These are phyloP conservation scores for Amanita rimosa DNA, from an alignment of 768 basidiomycete species.

Conservation along the genomic window DNA sequence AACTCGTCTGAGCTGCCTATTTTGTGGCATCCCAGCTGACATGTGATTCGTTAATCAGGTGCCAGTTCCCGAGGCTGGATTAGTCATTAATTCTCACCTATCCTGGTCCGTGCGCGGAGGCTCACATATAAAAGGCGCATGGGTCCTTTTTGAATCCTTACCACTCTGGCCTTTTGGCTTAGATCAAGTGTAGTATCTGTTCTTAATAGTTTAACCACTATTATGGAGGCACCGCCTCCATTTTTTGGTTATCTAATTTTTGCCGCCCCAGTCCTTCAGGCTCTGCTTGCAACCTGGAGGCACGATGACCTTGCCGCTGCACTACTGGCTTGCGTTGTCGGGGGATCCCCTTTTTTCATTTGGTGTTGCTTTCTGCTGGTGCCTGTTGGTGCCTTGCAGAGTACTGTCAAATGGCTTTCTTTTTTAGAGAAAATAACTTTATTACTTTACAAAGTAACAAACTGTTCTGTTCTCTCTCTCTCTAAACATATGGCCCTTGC, in stretches of 20 bases:
- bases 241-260: conserved; percentile 47
- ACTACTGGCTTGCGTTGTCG: background rate
- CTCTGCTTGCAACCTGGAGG: conserved; percentile 49
- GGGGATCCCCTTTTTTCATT: background rate
- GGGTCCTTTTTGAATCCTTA: conserved; percentile 20
- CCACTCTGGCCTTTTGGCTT: conserved; percentile 78
- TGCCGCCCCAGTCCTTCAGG: conserved; percentile 37
- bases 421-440: too few species aligned
- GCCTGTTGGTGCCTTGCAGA: background rate
- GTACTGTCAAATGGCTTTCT: background rate
- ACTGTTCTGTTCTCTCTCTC: too few species aligned
- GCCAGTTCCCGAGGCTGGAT: background rate
- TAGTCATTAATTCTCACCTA: background rate
- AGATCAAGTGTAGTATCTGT: conserved; percentile 87
- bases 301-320: conserved; percentile 32
- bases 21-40: background rate
- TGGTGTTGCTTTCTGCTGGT: background rate
- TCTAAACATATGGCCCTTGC: conserved; percentile 39
- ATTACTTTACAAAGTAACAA: too few species aligned
- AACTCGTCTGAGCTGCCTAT: background rate
- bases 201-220: conserved; percentile 59
- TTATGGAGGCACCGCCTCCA: conserved; percentile 45
- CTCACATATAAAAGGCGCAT: background rate
- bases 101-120: background rate
- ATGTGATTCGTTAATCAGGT: conserved; percentile 2